phyloP scores from a whole-genome alignment of 768 basidiomycete species.

The Harrya chromipes region DNA sequence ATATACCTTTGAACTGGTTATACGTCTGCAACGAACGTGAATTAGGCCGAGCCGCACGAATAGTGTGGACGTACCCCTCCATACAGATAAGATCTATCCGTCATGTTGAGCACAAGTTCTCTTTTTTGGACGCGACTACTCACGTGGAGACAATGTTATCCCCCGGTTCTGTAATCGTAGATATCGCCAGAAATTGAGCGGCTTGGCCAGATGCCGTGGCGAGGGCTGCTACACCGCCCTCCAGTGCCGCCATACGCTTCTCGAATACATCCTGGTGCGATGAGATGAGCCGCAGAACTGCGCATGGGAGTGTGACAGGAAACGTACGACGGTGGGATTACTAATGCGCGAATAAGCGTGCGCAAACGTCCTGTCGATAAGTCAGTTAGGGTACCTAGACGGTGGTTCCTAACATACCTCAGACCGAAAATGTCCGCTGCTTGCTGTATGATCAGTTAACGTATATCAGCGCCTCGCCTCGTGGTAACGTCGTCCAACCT shows the following conservation, averaged over 20 bases:
- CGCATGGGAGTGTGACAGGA: background rate
- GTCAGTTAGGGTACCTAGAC: background rate
- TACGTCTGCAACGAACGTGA: slow-evolving; percentile 8
- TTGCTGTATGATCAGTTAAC: background rate
- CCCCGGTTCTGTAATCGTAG: slow-evolving; percentile 56
- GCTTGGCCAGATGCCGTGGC: slow-evolving; percentile 73
- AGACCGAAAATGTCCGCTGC: slow-evolving; percentile 14
- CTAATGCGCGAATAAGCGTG: slow-evolving; percentile 19
- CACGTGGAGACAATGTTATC: slow-evolving; percentile 79
- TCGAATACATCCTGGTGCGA: slow-evolving; percentile 69
- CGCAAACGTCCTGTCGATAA: slow-evolving; percentile 1
- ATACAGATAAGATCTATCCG: slow-evolving; percentile 16
- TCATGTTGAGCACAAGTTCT: background rate
- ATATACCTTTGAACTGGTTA: slow-evolving; percentile 20
- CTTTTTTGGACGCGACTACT: slow-evolving; percentile 39
- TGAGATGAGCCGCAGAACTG: background rate
- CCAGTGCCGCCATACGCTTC: slow-evolving; percentile 74
- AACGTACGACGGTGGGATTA: slow-evolving; percentile 20
- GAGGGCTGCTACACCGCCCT: slow-evolving; percentile 74
- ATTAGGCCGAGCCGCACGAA: background rate
- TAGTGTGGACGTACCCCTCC: slow-evolving; percentile 11
- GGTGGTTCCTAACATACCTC: background rate
- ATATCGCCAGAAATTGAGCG: slow-evolving; percentile 72
- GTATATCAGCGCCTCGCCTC: no score
- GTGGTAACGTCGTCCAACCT: slow-evolving; percentile 27